Evolutionary conservation across 1,139 yeast species (phyloP).

Genomic region (Candida pseudoviswanathii): DNA sequence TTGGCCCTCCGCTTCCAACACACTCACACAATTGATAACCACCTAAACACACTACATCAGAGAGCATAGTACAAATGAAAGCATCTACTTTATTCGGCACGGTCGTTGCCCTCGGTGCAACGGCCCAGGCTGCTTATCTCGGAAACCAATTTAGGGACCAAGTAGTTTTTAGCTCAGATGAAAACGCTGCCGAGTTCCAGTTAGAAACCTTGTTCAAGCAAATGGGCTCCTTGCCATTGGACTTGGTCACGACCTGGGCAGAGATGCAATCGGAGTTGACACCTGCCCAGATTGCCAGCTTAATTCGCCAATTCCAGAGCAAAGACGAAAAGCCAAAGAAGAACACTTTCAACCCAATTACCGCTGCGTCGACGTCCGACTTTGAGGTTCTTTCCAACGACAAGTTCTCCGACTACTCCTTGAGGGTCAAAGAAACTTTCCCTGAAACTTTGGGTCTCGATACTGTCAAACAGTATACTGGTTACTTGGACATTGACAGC

Average conservation of each 20-base stretch:
- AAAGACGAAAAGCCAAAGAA: slow-evolving; percentile 10
- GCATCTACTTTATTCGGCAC: slow-evolving; percentile 1
- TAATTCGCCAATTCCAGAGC: slow-evolving; percentile 21
- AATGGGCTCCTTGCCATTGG: slow-evolving; percentile 4
- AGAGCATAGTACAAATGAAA: not conserved
- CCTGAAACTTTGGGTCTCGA: slow-evolving; percentile 54
- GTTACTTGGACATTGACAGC: slow-evolving; percentile 58
- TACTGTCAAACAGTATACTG: slow-evolving; percentile 63
- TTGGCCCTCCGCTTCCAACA: not conserved
- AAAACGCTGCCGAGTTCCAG: not conserved
- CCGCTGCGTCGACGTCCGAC: not conserved
- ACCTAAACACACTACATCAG: no score
- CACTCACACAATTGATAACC: not conserved
- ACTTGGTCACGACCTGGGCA: slow-evolving; percentile 23
- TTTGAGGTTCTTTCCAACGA: slow-evolving; percentile 26
- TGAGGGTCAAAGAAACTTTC: slow-evolving; percentile 42
- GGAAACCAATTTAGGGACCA: slow-evolving; percentile 11
- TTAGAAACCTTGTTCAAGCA: slow-evolving; percentile 2
- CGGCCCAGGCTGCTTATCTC: slow-evolving; percentile 9
- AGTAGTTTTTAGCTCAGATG: slow-evolving; percentile 11
- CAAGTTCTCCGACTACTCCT: slow-evolving; percentile 35
- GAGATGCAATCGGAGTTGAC: slow-evolving; percentile 23
- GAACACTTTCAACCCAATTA: slow-evolving; percentile 6
- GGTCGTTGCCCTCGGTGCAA: slow-evolving; percentile 7
- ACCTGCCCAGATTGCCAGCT: slow-evolving; percentile 19